Percentiles rank a stretch among this genome's conserved stretches.
Conservation (phyloP, 805 yeast species). For the Metschnikowia anglica region DNA sequence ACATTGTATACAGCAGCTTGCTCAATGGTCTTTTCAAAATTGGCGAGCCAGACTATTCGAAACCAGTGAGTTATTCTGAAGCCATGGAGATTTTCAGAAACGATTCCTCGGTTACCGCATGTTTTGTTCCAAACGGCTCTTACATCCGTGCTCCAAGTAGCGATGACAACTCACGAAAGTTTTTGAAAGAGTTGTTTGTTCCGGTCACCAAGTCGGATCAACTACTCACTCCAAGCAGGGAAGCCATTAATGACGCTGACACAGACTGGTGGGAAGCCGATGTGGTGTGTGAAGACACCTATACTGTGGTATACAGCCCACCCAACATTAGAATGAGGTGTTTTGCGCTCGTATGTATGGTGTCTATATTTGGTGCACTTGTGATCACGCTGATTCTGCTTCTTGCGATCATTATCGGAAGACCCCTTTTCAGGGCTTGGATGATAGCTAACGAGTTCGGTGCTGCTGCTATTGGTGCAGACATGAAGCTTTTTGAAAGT, state of each 20-base stretch:
- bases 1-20: constrained; percentile 52
- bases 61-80: constrained; percentile 52
- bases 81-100: constrained; percentile 45
- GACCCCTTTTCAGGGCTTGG: constrained; percentile 12
- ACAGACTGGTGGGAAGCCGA: constrained; percentile 43
- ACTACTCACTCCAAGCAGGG: constrained; percentile 38
- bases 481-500: not conserved
- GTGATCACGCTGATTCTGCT: constrained; percentile 26
- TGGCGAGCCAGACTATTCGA: constrained; percentile 51
- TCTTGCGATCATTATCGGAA: constrained; percentile 30
- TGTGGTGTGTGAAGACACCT: constrained; percentile 40
- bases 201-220: constrained; percentile 80
- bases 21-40: constrained; percentile 44
- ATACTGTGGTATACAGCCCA: constrained; percentile 83
- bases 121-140: constrained; percentile 77
- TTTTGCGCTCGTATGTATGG: constrained; percentile 41
- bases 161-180: constrained; percentile 70
- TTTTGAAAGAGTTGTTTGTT: constrained; percentile 66
- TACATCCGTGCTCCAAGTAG: constrained; percentile 84
- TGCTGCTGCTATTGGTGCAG: not conserved
- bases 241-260: constrained; percentile 22
- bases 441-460: not conserved
- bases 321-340: constrained; percentile 68
- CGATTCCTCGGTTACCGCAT: constrained; percentile 46
- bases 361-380: constrained; percentile 48